Conservation (phyloP, 2,329 filamentous ascomycete species). For the Diaporthe sp. region DNA sequence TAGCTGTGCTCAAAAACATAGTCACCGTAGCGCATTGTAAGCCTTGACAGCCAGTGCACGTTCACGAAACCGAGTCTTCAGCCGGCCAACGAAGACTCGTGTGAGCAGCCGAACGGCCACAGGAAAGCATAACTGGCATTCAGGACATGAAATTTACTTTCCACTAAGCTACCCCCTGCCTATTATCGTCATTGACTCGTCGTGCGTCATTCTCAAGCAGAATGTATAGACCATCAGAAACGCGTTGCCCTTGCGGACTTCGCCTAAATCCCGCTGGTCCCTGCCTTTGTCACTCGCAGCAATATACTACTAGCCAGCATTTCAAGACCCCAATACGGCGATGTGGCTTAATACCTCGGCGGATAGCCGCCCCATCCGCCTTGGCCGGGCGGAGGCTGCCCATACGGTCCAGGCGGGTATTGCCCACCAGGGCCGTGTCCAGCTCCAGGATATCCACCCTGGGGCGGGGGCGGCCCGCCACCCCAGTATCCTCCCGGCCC, state of each 20-base stretch:
- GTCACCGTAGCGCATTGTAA: not conserved
- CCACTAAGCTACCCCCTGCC: not conserved
- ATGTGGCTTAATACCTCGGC: constrained; percentile 19
- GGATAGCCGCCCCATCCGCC: constrained; percentile 31
- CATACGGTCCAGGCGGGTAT: constrained; percentile 26
- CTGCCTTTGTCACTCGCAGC: not conserved
- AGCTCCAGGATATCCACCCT: constrained; percentile 31
- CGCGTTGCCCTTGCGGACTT: not conserved
- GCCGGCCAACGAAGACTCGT: not conserved
- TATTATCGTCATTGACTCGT: not conserved
- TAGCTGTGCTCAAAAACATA: not conserved
- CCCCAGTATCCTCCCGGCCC: constrained; percentile 29
- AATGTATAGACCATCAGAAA: not conserved
- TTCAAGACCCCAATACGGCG: too few species aligned
- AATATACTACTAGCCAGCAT: not conserved
- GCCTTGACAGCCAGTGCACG: not conserved
- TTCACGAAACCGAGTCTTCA: not conserved
- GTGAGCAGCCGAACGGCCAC: not conserved
- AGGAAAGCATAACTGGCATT: not conserved
- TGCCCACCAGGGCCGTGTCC: constrained; percentile 32
- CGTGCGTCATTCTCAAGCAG: not conserved
- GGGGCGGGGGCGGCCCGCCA: constrained; percentile 27
- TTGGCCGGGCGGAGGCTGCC: constrained; percentile 28
- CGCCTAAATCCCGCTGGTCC: not conserved
- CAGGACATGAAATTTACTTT: not conserved